Evolutionary conservation across 371 early-diverging fungal genomes (phyloP).

Genomic region (Haplosporangium sp.): DNA sequence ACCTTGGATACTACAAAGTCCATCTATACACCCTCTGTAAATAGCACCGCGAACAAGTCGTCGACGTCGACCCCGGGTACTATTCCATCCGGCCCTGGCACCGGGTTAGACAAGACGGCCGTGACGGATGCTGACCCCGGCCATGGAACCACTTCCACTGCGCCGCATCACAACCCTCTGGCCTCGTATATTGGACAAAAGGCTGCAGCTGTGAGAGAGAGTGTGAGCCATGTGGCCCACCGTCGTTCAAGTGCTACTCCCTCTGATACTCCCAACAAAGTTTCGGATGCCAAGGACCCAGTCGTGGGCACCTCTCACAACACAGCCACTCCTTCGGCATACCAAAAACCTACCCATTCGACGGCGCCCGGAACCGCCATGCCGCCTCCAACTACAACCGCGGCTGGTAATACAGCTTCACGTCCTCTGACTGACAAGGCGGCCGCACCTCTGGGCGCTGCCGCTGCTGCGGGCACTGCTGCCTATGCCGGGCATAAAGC

Average conservation of each 20-base stretch:
- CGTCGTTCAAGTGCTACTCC: background rate
- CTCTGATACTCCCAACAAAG: background rate
- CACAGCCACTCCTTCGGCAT: background rate
- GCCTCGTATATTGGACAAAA: constrained; percentile 2
- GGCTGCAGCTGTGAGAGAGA: constrained; percentile 9
- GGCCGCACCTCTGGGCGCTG: background rate
- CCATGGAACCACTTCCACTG: constrained; percentile 5
- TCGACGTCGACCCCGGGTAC: too few species aligned
- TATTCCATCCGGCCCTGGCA: background rate
- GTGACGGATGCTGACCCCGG: constrained; percentile 10
- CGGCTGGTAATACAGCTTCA: background rate
- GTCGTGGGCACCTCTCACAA: background rate
- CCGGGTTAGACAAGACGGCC: background rate
- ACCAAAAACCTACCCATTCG: background rate
- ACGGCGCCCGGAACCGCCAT: background rate
- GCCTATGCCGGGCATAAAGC: constrained; percentile 1
- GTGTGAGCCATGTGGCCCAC: background rate
- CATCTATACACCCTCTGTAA: background rate
- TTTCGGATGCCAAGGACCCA: background rate
- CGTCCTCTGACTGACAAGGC: background rate
- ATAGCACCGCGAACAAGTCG: background rate
- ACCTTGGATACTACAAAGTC: background rate
- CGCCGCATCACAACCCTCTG: too few species aligned
- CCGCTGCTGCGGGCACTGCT: constrained; percentile 6
- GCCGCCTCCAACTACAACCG: background rate